phyloP scores from a whole-genome alignment of 768 basidiomycete genomes.

The Russula ochroleuca region DNA sequence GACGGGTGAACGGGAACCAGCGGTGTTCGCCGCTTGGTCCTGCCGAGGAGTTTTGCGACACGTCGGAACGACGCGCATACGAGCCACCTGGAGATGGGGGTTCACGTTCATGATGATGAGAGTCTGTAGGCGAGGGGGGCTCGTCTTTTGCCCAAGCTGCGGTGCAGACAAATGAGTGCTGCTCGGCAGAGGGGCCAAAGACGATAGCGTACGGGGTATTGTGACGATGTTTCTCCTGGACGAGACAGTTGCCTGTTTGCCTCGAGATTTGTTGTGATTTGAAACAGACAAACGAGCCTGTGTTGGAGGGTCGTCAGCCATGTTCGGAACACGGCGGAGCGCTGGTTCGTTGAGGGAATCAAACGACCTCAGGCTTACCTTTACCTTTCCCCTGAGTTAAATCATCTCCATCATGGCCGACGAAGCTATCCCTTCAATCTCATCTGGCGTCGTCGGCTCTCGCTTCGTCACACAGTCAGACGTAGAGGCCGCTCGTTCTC shows the following conservation, averaged over 20 bases:
- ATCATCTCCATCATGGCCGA: slow-evolving; percentile 20
- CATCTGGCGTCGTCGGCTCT: slow-evolving; percentile 69
- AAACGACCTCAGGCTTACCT: too few relatives aligned
- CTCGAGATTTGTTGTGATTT: not conserved
- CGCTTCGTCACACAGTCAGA: slow-evolving; percentile 81
- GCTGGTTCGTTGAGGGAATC: not conserved
- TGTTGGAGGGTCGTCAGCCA: slow-evolving; percentile 6
- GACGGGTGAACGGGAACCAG: slow-evolving; percentile 74
- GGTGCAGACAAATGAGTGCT: not conserved
- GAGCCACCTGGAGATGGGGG: slow-evolving; percentile 32
- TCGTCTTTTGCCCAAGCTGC: slow-evolving; percentile 25
- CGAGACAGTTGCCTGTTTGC: slow-evolving; percentile 2
- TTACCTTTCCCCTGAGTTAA: too few relatives aligned
- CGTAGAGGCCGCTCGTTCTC: slow-evolving; percentile 63
- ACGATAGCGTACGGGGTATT: slow-evolving; percentile 14
- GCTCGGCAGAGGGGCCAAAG: not conserved
- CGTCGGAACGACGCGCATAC: slow-evolving; percentile 46
- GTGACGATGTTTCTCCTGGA: slow-evolving; percentile 17
- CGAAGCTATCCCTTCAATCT: slow-evolving; percentile 60
- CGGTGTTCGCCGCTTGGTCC: slow-evolving; percentile 36
- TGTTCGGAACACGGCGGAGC: not conserved
- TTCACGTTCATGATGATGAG: slow-evolving; percentile 36
- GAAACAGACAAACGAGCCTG: not conserved
- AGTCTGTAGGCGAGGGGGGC: slow-evolving; percentile 32
- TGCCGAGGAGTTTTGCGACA: slow-evolving; percentile 48